Evolutionary conservation across 1,139 yeast species (phyloP).

Genomic region (Oligophagozyma castellii): DNA sequence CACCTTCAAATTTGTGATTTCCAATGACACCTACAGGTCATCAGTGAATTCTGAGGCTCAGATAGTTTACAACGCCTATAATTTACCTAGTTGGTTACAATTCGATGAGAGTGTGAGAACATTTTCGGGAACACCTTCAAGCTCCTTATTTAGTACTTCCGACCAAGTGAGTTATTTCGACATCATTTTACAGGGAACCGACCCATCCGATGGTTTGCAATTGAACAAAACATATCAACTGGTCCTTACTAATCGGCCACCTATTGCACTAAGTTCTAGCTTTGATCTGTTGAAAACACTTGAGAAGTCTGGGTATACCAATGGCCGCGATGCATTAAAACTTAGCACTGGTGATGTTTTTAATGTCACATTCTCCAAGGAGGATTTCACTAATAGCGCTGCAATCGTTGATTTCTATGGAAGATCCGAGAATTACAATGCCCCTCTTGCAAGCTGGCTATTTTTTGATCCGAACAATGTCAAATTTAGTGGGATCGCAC

Average conservation of each 20-base stretch:
- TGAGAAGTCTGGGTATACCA: slow-evolving; percentile 46
- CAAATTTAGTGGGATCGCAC: slow-evolving; percentile 81
- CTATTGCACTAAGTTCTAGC: slow-evolving; percentile 29
- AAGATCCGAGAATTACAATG: slow-evolving; percentile 52
- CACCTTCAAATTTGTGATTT: slow-evolving; percentile 52
- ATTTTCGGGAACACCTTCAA: slow-evolving; percentile 55
- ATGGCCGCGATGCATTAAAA: slow-evolving; percentile 64
- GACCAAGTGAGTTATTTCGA: slow-evolving; percentile 25
- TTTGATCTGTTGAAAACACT: slow-evolving; percentile 37
- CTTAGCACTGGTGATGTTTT: slow-evolving; percentile 57
- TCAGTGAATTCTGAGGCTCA: slow-evolving; percentile 26
- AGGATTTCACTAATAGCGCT: slow-evolving; percentile 33
- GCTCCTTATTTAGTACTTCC: slow-evolving; percentile 29
- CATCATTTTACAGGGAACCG: slow-evolving; percentile 51
- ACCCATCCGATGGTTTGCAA: slow-evolving; percentile 34
- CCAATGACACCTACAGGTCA: slow-evolving; percentile 57
- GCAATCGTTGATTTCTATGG: slow-evolving; percentile 66
- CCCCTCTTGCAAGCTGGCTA: slow-evolving; percentile 89
- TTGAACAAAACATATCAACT: slow-evolving; percentile 37
- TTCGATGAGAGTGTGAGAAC: slow-evolving; percentile 52
- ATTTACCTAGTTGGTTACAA: slow-evolving; percentile 64
- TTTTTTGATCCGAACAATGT: slow-evolving; percentile 46
- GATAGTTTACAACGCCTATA: slow-evolving; percentile 41
- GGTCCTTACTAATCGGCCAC: slow-evolving; percentile 42
- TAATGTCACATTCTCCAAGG: slow-evolving; percentile 43